These are phyloP conservation scores for Rubia peregrina DNA, from an alignment of 305 asterid genomes.

Conservation along the genomic window DNA sequence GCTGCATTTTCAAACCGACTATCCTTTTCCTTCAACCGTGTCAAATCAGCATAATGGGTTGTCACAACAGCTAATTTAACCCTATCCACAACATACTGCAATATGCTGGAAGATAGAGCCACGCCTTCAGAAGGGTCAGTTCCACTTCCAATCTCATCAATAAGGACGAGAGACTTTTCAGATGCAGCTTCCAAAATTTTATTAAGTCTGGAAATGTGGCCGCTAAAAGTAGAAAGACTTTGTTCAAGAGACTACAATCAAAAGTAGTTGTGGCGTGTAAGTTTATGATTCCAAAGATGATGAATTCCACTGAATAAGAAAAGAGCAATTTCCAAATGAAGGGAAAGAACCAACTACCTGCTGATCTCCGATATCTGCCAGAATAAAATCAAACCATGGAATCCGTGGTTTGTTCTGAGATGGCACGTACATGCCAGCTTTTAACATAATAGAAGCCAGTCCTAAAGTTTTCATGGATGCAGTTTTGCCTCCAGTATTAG, in stretches of 20 bases:
- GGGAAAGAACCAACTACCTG: constrained; percentile 54
- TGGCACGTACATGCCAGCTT: constrained; percentile 91
- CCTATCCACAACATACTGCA: constrained; percentile 74
- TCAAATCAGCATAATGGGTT: constrained; percentile 87
- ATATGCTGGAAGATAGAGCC: constrained; percentile 81
- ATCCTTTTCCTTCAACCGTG: constrained; percentile 74
- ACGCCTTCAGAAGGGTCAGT: constrained; percentile 99
- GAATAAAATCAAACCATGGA: constrained; percentile 96
- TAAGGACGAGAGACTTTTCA: constrained; percentile 73
- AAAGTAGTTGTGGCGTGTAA: constrained; percentile 16
- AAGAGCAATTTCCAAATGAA: constrained; percentile 5
- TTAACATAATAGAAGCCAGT: constrained; percentile 71
- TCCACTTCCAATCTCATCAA: constrained; percentile 98
- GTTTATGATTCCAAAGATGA: constrained; percentile 13
- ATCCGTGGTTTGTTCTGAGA: constrained; percentile 60
- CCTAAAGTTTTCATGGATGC: constrained; percentile 96
- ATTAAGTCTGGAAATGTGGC: constrained; percentile 74
- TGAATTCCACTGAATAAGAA: constrained; percentile 8
- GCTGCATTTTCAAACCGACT: constrained; percentile 86
- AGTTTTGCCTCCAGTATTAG: constrained; percentile 97
- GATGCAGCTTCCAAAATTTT: constrained; percentile 72
- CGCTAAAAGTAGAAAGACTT: constrained; percentile 94
- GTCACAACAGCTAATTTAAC: constrained; percentile 86
- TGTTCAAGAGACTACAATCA: constrained; percentile 81
- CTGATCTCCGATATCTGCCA: constrained; percentile 91